These are phyloP conservation scores for Quercus aquifolioides DNA, from an alignment of 306 rosid species.

Conservation along the genomic window DNA sequence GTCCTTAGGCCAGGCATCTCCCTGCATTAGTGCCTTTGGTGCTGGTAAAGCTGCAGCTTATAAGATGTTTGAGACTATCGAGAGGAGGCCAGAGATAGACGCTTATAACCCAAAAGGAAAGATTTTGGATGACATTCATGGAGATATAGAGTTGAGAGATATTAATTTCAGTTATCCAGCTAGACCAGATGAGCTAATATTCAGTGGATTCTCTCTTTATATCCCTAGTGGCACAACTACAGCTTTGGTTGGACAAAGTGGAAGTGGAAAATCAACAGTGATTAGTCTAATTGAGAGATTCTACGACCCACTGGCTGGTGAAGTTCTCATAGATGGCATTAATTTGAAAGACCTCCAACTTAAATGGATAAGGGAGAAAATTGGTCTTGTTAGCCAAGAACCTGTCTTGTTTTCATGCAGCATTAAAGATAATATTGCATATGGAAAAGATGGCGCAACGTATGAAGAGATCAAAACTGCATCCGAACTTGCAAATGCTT, in stretches of 20 bases:
- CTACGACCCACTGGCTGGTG: conserved; percentile 82
- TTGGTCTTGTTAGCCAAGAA: conserved; percentile 94
- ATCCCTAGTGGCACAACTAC: conserved; percentile 66
- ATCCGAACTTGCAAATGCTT: conserved; percentile 83
- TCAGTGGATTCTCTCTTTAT: conserved; percentile 64
- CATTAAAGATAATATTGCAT: conserved; percentile 82
- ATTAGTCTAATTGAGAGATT: conserved; percentile 85
- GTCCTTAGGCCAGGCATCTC: conserved; percentile 88
- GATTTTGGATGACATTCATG: conserved; percentile 54
- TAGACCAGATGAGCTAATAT: conserved; percentile 72
- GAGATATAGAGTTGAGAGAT: conserved; percentile 68
- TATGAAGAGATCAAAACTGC: conserved; percentile 69
- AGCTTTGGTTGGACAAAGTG: conserved; percentile 95
- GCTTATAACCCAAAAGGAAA: conserved; percentile 63
- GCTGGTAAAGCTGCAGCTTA: conserved; percentile 93
- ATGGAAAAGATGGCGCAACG: conserved; percentile 88
- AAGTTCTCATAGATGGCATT: conserved; percentile 67
- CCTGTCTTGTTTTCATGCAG: conserved; percentile 80
- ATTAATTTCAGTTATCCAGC: conserved; percentile 82
- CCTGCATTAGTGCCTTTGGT: conserved; percentile 87
- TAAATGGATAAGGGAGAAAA: conserved; percentile 85
- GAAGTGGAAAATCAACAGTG: conserved; percentile 90
- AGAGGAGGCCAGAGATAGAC: conserved; percentile 79
- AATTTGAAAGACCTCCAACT: conserved; percentile 80
- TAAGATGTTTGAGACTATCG: conserved; percentile 83